Conservation (phyloP, 2,329 filamentous ascomycete species). For the Alternaria longipes region DNA sequence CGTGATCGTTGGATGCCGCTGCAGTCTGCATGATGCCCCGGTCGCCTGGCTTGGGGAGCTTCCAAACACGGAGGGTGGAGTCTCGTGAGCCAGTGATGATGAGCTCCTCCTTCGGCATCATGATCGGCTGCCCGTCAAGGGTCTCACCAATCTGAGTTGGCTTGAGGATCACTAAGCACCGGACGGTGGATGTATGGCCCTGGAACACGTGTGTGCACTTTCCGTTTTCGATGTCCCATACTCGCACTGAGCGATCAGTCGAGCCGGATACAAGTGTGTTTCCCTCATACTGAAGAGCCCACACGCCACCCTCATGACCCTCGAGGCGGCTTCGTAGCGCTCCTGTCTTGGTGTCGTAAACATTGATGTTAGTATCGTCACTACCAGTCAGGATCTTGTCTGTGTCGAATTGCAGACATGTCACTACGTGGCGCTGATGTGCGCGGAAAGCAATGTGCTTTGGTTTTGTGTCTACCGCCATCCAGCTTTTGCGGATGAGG, state of each 20-base stretch:
- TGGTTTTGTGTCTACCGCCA: conserved; percentile 80
- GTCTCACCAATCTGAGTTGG: conserved; percentile 79
- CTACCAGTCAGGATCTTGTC: conserved; percentile 98
- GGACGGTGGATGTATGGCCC: conserved; percentile 95
- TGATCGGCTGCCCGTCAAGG: conserved; percentile 75
- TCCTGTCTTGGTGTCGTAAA: conserved; percentile 96
- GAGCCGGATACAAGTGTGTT: conserved; percentile 96
- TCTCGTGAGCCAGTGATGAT: conserved; percentile 98
- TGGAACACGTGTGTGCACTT: conserved; percentile 95
- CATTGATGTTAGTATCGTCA: conserved; percentile 96
- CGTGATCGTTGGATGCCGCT: conserved; percentile 74
- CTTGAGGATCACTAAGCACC: conserved; percentile 93
- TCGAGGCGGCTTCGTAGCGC: conserved; percentile 82
- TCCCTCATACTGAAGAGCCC: conserved; percentile 95
- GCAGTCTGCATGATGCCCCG: conserved; percentile 80
- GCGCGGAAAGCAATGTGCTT: conserved; percentile 95
- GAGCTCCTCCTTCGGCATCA: conserved; percentile 92
- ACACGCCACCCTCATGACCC: conserved; percentile 96
- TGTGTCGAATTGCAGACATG: conserved; percentile 95
- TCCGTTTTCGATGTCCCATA: conserved; percentile 96
- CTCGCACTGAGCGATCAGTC: conserved; percentile 96
- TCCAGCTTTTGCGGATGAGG: conserved; percentile 92
- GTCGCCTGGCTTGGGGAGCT: conserved; percentile 82
- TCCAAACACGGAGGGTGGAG: conserved; percentile 93
- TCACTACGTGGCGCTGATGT: conserved; percentile 95